A percentile compares a stretch with the other conserved stretches of the same genome.
phyloP scores from a whole-genome alignment of 345 rosid genomes.

The Gossypium longicalyx region DNA sequence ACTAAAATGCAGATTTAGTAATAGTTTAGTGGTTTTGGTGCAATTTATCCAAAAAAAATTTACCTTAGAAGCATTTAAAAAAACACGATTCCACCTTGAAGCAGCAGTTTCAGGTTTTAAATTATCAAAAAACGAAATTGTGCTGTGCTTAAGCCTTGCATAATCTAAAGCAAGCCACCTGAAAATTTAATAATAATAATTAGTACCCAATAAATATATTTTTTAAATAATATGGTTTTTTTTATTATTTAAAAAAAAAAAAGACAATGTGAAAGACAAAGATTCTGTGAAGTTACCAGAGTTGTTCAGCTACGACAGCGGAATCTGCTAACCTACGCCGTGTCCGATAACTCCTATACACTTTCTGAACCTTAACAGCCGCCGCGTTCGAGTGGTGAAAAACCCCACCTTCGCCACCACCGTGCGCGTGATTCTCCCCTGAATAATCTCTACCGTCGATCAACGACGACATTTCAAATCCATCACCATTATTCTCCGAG shows the following conservation, averaged over 20 bases:
- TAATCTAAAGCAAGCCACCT: conserved; percentile 90
- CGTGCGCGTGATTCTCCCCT: not conserved
- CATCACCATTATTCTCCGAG: not conserved
- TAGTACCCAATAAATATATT: not conserved
- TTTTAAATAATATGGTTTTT: not conserved
- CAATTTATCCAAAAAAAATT: not conserved
- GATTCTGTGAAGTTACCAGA: conserved; percentile 43
- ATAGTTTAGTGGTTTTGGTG: too few relatives aligned
- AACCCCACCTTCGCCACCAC: not conserved
- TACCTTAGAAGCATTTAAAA: conserved; percentile 83
- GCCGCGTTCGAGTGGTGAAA: conserved; percentile 34
- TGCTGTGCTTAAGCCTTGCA: conserved; percentile 70
- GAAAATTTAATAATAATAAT: not conserved
- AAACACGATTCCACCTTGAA: conserved; percentile 73
- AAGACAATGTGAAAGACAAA: not conserved
- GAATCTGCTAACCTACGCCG: conserved; percentile 89
- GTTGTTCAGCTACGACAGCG: conserved; percentile 78
- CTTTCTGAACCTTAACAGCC: conserved; percentile 55
- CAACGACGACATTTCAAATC: not conserved
- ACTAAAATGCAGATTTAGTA: too few relatives aligned
- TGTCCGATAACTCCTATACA: conserved; percentile 82
- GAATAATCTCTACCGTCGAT: conserved; percentile 4
- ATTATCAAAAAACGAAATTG: conserved; percentile 73
- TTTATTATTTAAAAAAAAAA: not conserved
- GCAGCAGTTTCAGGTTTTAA: conserved; percentile 62